Conservation (phyloP, 805 yeast genomes). For the Saturnispora serradocipensis region DNA sequence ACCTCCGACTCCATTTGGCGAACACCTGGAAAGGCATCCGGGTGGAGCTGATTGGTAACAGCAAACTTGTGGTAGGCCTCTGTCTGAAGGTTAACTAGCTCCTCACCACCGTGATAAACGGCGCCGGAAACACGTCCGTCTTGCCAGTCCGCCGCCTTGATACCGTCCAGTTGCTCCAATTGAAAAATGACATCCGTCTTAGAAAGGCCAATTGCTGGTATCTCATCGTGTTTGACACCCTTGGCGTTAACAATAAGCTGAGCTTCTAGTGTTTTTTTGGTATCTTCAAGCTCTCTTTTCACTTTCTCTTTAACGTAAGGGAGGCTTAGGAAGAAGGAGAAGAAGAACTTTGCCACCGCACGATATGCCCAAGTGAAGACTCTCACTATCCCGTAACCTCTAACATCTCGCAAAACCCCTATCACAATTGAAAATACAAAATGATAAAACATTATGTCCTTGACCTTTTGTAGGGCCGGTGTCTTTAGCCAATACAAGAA, state of each 20-base stretch:
- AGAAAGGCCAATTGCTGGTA: conserved; percentile 57
- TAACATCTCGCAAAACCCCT: conserved; percentile 6
- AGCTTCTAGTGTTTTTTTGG: conserved; percentile 41
- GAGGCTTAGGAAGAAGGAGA: conserved; percentile 13
- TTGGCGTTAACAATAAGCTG: conserved; percentile 49
- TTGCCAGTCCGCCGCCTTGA: conserved; percentile 70
- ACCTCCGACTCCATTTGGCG: conserved; percentile 95
- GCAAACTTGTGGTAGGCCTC: conserved; percentile 67
- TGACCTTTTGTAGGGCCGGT: conserved; percentile 4
- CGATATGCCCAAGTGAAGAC: conserved; percentile 7
- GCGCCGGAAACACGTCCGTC: conserved; percentile 89
- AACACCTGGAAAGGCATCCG: conserved; percentile 94
- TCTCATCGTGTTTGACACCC: conserved; percentile 30
- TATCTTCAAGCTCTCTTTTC: conserved; percentile 46
- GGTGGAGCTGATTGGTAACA: conserved; percentile 91
- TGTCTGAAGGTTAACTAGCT: conserved; percentile 63
- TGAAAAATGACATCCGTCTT: conserved; percentile 38
- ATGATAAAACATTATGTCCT: conserved; percentile 13
- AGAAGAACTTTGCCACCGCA: conserved; percentile 7
- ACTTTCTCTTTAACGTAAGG: conserved; percentile 43
- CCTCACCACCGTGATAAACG: conserved; percentile 91
- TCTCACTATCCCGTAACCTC: conserved; percentile 22
- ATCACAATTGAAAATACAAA: conserved; percentile 7
- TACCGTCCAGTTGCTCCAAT: conserved; percentile 37
- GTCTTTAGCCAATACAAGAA: neutral